Conservation (phyloP, 2,329 filamentous ascomycete genomes). For the Paracamarosporium sp. region DNA sequence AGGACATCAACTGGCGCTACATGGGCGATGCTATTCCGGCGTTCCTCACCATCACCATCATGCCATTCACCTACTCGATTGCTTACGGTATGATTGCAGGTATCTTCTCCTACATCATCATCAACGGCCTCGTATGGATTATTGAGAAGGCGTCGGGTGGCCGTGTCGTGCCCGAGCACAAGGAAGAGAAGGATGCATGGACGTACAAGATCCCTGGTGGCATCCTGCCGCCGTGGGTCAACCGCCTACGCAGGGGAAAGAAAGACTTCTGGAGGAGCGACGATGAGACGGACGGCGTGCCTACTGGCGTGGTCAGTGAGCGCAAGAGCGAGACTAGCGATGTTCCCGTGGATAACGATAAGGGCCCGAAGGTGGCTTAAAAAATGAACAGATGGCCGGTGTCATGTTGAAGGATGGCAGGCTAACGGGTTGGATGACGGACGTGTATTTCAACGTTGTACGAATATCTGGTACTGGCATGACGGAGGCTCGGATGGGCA, state of each 20-base stretch:
- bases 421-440: neutral
- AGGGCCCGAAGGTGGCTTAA: constrained; percentile 29
- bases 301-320: constrained; percentile 20
- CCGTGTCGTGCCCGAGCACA: constrained; percentile 75
- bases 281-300: constrained; percentile 32
- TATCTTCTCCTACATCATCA: constrained; percentile 75
- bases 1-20: constrained; percentile 86
- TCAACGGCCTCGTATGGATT: constrained; percentile 75
- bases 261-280: constrained; percentile 71
- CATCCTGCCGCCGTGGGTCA: constrained; percentile 76
- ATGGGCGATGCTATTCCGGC: constrained; percentile 83
- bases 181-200: constrained; percentile 80
- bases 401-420: neutral
- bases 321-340: constrained; percentile 35
- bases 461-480: neutral
- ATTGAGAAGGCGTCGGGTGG: constrained; percentile 72
- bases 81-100: constrained; percentile 85
- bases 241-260: constrained; percentile 69
- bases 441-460: neutral
- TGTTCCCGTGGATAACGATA: constrained; percentile 29
- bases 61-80: constrained; percentile 92
- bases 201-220: constrained; percentile 79
- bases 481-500: neutral
- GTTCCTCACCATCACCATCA: constrained; percentile 81
- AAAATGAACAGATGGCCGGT: neutral